Base-by-base conservation (phyloP, 768 basidiomycete species). In the Cytidiella melzeri region DNA sequence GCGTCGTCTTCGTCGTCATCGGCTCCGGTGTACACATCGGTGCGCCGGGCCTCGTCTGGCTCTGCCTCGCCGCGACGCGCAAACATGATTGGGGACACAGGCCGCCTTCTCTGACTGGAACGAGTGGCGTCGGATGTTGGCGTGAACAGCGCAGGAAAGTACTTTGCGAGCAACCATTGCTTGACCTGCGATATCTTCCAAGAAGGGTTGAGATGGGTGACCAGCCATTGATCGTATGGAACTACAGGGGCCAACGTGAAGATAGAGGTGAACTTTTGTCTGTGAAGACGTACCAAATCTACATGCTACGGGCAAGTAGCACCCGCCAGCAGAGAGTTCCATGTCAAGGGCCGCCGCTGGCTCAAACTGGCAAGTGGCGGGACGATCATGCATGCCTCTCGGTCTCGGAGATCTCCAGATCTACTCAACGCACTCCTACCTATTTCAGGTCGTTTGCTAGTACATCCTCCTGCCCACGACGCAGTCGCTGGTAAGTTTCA, bases 191-290 rank as follows among this genome's bases (percentile, higher is more conserved):
- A 72, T 36, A 87, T 70, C 56, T 79, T 80, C 76, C 78, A 84
- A 25, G 66, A 55, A 3, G 77, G 70, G 51, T 81, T 76, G 59
- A 84, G 60, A 59, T 84, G 82, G 11, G 85, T 85, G n/a, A 81
- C 68, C 41, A 87, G 68, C 85, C 86, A 89, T 66, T 86, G 84
- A 63, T 89, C 87, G 56, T 80, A 76, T 0, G 81, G 77, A 20
- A 88, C 85, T 64, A 26, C 27, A 7, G 2, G 7, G 20, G 41
- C 11, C 11, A 24, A 12, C 40, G 13, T 37, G 26, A 11, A 38
- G n/a, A 26, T 26, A 5, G 7, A 13, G 43, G 20, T 9, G 26
- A 23, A 27, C 13, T 15, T 9, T 25, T 39, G 7, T 18, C 12
- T 5, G 28, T 5, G 3, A 41, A 34, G 4, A 65, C 78, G 53